Evolutionary conservation across 305 asterid species (phyloP).

Genomic region (Plantago coronopus): DNA sequence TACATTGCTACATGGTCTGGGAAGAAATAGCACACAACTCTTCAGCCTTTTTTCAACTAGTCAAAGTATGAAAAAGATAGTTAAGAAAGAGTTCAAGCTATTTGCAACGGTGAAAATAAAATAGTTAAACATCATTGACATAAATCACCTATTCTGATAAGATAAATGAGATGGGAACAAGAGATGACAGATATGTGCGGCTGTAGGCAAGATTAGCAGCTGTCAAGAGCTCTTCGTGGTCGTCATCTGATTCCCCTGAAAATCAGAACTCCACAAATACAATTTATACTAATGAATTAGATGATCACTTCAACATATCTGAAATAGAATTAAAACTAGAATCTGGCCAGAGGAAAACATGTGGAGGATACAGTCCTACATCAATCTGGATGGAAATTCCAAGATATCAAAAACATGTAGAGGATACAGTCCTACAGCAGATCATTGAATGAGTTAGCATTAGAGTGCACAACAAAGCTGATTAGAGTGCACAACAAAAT

Average conservation of each 20-base stretch:
- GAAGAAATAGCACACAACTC: slow-evolving; percentile 45
- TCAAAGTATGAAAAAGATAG: slow-evolving; percentile 6
- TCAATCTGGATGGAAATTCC: too few species aligned
- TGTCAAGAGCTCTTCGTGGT: slow-evolving; percentile 71
- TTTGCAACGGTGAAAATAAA: not conserved
- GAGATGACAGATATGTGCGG: slow-evolving; percentile 34
- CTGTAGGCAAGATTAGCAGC: slow-evolving; percentile 74
- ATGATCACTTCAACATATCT: too few species aligned
- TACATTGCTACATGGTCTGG: slow-evolving; percentile 37
- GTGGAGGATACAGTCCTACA: too few species aligned
- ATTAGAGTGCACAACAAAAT: too few species aligned
- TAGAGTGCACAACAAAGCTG: too few species aligned
- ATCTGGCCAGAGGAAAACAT: too few species aligned
- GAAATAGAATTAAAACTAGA: too few species aligned
- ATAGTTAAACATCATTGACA: too few species aligned
- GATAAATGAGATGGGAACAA: slow-evolving; percentile 13
- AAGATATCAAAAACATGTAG: too few species aligned
- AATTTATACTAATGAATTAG: not conserved
- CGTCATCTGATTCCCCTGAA: slow-evolving; percentile 92
- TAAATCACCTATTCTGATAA: slow-evolving; percentile 60
- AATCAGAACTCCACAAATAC: slow-evolving; percentile 4
- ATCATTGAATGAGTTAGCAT: too few species aligned
- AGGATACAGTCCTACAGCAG: too few species aligned
- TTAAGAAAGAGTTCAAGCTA: slow-evolving; percentile 19
- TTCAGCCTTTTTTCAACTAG: slow-evolving; percentile 69